Evolutionary conservation across 2,329 filamentous ascomycete species (phyloP).

Genomic region (Nectriaceae sp.): DNA sequence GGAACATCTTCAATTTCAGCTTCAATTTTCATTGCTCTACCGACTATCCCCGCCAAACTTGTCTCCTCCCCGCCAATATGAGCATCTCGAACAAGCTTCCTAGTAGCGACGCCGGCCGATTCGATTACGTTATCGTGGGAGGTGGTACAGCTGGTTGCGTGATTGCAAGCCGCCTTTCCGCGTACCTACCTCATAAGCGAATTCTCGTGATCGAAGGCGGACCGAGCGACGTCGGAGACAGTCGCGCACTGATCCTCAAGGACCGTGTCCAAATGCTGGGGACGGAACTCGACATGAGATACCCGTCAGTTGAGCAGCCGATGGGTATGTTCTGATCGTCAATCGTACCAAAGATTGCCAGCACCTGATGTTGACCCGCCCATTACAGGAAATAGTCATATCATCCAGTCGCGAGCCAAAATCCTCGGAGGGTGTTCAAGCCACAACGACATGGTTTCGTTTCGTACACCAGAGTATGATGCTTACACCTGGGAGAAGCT

Average conservation of each 20-base stretch:
- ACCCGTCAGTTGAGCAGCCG: conserved; percentile 72
- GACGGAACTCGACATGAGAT: conserved; percentile 81
- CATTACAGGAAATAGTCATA: conserved; percentile 79
- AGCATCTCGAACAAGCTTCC: too few relatives aligned
- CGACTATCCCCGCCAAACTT: too few relatives aligned
- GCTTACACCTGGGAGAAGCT: conserved; percentile 72
- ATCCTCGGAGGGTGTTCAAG: conserved; percentile 81
- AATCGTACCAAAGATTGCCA: not conserved
- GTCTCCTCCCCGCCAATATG: too few relatives aligned
- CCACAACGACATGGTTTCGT: conserved; percentile 83
- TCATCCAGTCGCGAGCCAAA: conserved; percentile 80
- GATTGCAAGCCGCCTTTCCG: conserved; percentile 1
- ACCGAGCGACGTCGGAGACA: conserved; percentile 78
- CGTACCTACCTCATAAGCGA: conserved; percentile 34
- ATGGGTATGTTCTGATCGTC: not conserved
- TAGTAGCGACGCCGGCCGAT: too few relatives aligned
- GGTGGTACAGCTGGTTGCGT: conserved; percentile 9
- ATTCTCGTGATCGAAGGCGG: conserved; percentile 78
- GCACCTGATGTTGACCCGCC: conserved; percentile 16
- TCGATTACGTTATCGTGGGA: conserved; percentile 26
- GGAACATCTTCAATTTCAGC: too few relatives aligned
- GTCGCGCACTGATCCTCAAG: conserved; percentile 75
- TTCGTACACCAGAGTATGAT: conserved; percentile 80
- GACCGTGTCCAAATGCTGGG: conserved; percentile 78
- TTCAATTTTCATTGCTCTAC: too few relatives aligned